phyloP scores from a whole-genome alignment of 257 asterid genomes.

The Solanum clarkiae region DNA sequence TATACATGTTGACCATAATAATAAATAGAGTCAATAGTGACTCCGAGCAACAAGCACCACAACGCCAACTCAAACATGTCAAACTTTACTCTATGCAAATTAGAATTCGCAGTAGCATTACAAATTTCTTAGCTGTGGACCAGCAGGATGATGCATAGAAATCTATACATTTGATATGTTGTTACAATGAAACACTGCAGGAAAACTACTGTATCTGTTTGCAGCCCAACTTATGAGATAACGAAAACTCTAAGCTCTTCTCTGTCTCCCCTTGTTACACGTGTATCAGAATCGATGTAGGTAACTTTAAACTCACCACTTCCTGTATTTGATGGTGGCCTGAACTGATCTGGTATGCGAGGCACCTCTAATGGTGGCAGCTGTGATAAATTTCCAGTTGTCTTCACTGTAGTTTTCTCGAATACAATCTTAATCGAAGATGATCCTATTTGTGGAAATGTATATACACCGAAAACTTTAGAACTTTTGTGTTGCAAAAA shows the following conservation, averaged over 20 bases:
- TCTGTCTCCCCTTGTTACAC: conserved; percentile 79
- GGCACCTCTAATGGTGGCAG: conserved; percentile 82
- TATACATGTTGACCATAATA: background rate
- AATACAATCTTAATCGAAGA: conserved; percentile 53
- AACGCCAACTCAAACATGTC: background rate
- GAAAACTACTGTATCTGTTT: background rate
- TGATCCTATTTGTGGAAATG: conserved; percentile 28
- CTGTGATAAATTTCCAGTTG: conserved; percentile 70
- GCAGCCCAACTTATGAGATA: conserved; percentile 22
- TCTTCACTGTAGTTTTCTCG: conserved; percentile 79
- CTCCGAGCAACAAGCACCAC: background rate
- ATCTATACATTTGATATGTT: background rate
- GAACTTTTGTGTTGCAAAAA: background rate
- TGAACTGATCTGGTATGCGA: conserved; percentile 51
- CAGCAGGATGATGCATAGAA: background rate
- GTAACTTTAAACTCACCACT: conserved; percentile 84
- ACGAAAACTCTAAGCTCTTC: conserved; percentile 90
- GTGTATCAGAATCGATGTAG: conserved; percentile 60
- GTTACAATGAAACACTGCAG: background rate
- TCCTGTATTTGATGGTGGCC: conserved; percentile 68
- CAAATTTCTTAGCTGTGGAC: background rate
- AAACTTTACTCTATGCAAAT: background rate
- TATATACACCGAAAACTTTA: background rate
- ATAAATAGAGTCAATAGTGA: background rate
- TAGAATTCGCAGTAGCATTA: background rate